These are phyloP conservation scores for Biancaea sappan DNA, from an alignment of 306 rosid species.

Conservation along the genomic window DNA sequence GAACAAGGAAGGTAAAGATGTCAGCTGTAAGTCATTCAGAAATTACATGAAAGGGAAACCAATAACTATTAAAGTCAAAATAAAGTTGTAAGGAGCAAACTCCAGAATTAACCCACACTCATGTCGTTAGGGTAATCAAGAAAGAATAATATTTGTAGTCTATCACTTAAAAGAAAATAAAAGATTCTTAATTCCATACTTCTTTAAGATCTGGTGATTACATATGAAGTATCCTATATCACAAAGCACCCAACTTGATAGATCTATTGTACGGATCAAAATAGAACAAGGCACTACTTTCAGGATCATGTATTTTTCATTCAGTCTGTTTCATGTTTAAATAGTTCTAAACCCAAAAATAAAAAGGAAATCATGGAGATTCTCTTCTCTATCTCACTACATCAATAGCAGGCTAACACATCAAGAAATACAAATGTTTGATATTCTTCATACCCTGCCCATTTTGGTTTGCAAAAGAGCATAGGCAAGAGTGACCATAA, in stretches of 20 bases:
- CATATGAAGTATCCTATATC: background rate
- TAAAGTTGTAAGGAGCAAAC: slow-evolving; percentile 12
- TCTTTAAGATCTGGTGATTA: slow-evolving; percentile 21
- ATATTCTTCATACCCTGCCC: background rate
- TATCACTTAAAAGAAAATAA: background rate
- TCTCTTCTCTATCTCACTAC: background rate
- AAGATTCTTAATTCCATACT: slow-evolving; percentile 19
- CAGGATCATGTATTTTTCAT: background rate
- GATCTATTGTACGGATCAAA: slow-evolving; percentile 9
- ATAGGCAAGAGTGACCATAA: background rate
- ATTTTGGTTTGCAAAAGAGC: slow-evolving; percentile 4
- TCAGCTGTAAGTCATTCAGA: slow-evolving; percentile 40
- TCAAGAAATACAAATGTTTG: background rate
- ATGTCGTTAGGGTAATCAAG: slow-evolving; percentile 16
- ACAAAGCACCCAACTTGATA: slow-evolving; percentile 17
- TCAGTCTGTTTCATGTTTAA: background rate
- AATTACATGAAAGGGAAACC: slow-evolving; percentile 15
- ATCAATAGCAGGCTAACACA: background rate
- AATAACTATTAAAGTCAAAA: background rate
- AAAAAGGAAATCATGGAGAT: background rate
- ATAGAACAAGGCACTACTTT: slow-evolving; percentile 2
- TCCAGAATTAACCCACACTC: slow-evolving; percentile 24
- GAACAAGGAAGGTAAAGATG: slow-evolving; percentile 25
- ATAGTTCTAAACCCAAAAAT: background rate
- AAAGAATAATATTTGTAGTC: slow-evolving; percentile 11